These are phyloP conservation scores for Aciculoconidium aculeatum DNA, from an alignment of 805 yeast species.

Conservation along the genomic window DNA sequence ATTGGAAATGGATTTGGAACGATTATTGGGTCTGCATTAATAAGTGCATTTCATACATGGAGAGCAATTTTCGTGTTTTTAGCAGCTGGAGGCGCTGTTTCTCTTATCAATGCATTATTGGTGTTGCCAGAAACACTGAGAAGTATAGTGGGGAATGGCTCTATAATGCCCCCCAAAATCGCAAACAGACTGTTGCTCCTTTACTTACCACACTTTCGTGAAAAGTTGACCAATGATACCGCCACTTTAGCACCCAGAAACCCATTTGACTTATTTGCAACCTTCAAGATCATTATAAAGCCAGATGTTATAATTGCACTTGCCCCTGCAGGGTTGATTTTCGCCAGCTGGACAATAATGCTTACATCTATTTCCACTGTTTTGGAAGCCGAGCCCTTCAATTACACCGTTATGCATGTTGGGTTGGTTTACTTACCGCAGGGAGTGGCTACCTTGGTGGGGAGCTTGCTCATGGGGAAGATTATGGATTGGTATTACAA, in stretches of 20 bases:
- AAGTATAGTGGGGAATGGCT: constrained; percentile 70
- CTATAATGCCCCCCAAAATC: constrained; percentile 43
- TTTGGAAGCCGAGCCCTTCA: constrained; percentile 43
- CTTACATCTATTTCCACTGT: constrained; percentile 60
- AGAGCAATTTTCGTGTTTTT: constrained; percentile 74
- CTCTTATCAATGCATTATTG: constrained; percentile 18
- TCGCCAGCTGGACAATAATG: constrained; percentile 63
- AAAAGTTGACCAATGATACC: constrained; percentile 8
- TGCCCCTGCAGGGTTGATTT: constrained; percentile 56
- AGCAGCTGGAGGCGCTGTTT: constrained; percentile 54
- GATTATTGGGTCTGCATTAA: constrained; percentile 50
- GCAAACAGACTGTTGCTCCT: constrained; percentile 43
- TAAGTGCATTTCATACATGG: constrained; percentile 43
- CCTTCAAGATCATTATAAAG: constrained; percentile 39
- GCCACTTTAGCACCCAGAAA: constrained; percentile 7
- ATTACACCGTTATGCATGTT: constrained; percentile 48
- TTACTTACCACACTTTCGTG: constrained; percentile 10
- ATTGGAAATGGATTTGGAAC: constrained; percentile 79
- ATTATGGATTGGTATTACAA: constrained; percentile 49
- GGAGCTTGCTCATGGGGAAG: constrained; percentile 56
- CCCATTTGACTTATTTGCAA: constrained; percentile 9
- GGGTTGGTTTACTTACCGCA: constrained; percentile 73
- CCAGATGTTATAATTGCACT: constrained; percentile 44
- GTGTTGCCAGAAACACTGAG: constrained; percentile 73
- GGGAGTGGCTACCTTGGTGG: constrained; percentile 59